phyloP scores from a whole-genome alignment of 768 basidiomycete species.

The Hypholoma sublateritium region DNA sequence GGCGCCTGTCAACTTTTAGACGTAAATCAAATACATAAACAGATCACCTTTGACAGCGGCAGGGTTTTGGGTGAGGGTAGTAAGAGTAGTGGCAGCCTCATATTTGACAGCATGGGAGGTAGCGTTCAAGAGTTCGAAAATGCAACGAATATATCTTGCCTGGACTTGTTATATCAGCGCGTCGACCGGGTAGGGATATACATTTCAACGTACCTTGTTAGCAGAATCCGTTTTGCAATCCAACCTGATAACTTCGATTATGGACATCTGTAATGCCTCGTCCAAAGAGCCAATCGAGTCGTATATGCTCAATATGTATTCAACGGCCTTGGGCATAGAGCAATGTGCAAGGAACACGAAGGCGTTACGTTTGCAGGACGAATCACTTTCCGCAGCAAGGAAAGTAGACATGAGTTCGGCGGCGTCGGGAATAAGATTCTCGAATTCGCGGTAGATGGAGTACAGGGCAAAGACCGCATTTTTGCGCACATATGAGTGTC shows the following conservation, averaged over 20 bases:
- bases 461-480: conserved; percentile 97
- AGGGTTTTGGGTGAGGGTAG: conserved; percentile 91
- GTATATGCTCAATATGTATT: conserved; percentile 84
- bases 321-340: conserved; percentile 87
- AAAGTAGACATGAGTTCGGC: conserved; percentile 96
- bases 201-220: conserved; percentile 60
- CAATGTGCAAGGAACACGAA: conserved; percentile 91
- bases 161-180: conserved; percentile 28
- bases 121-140: conserved; percentile 89
- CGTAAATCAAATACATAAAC: not conserved
- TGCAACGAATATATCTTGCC: conserved; percentile 92
- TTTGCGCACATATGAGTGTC: conserved; percentile 97
- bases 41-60: conserved; percentile 88
- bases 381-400: conserved; percentile 92
- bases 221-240: conserved; percentile 87
- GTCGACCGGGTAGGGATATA: not conserved
- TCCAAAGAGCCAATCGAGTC: conserved; percentile 83
- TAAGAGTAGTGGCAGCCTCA: conserved; percentile 94
- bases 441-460: conserved; percentile 92
- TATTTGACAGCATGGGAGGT: conserved; percentile 95
- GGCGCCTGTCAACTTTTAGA: not conserved
- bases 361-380: conserved; percentile 95
- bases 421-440: conserved; percentile 93
- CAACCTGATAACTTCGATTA: conserved; percentile 89
- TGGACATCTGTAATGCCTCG: conserved; percentile 92